These are phyloP conservation scores for Colletotrichum brevisporum DNA, from an alignment of 2,329 filamentous ascomycete species.

Conservation along the genomic window DNA sequence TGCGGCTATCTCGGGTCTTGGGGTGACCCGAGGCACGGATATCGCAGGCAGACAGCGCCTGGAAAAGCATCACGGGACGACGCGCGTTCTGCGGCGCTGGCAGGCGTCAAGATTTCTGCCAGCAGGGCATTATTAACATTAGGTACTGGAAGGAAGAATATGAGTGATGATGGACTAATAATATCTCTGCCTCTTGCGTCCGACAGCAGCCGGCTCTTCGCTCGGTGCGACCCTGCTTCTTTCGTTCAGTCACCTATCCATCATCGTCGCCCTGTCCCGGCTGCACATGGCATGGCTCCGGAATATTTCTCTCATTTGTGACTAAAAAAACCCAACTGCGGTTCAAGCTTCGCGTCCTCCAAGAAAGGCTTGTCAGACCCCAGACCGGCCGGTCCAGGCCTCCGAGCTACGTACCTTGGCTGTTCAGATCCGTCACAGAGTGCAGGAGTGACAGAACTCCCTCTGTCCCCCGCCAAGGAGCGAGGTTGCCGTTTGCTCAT, in stretches of 20 bases:
- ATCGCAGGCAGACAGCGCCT: no score
- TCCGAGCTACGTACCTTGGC: no score
- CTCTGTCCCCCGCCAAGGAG: background rate
- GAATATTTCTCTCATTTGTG: constrained; percentile 27
- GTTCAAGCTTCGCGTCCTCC: background rate
- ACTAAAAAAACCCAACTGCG: constrained; percentile 3
- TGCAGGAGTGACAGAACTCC: no score
- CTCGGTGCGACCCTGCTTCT: background rate
- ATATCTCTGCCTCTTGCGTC: background rate
- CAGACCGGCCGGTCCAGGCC: no score
- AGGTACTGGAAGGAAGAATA: background rate
- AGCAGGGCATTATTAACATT: no score
- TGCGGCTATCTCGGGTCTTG: no score
- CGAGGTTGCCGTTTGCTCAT: constrained; percentile 17
- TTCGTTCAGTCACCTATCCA: no score
- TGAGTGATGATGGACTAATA: constrained; percentile 39
- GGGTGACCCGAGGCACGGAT: no score
- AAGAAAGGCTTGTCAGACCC: constrained; percentile 10
- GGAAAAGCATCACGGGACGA: no score
- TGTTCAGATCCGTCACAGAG: no score
- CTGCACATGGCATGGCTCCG: background rate
- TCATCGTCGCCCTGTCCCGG: background rate
- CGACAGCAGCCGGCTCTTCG: constrained; percentile 15
- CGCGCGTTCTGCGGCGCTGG: no score
- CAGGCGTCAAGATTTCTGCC: no score